Evolutionary conservation across 345 rosid species (phyloP), one percentile per base, ranked within the genome.

Genomic region (Eucalyptus guilfoylei): DNA sequence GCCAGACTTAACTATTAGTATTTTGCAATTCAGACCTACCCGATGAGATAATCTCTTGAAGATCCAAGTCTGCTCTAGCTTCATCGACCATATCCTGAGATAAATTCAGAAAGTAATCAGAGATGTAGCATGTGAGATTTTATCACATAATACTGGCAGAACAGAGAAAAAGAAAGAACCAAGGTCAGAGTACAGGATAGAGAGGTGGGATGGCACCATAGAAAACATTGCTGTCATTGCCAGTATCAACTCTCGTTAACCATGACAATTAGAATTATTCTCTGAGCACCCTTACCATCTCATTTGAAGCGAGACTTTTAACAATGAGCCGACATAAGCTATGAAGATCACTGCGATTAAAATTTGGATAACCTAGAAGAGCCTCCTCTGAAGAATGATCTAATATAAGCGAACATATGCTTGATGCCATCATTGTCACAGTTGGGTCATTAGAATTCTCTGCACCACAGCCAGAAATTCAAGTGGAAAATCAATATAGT

Each of bases 301-400:
- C 89, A 48, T 90, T 47, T 85, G 94, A 91, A 58, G 94, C 92
- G 67, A 96, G 89, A 92, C 98, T 95, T 93, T 92, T 94, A 44
- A 92, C 94, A 19, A 96, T 89, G 90, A 97, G 93, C 87, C 44
- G 87, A 45, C 93, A 93, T 19, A 98, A 91, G 64, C 89, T 90
- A 81, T 87, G 87, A 40, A 95, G 90, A 44, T 94, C 91, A 90
- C 91, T 90, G 44, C 30, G 44, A 69, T 89, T 90, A 86, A 95
- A 94, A 88, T 87, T 88, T 19, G 93, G 93, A 92, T 92, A 95
- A 88, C 91, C 91, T n/a, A 92, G 91, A 88, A 97, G 96, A 90
- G 94, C 94, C 87, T 92, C 95, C 91, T 97, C 98, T 64, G 99
- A 96, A 86, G 95, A 94, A 58, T 88, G 89, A 88, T 95, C 99